These are phyloP conservation scores for Adiantum capillusveneris DNA, from an alignment of 75 land plant genomes.

Conservation along the genomic window DNA sequence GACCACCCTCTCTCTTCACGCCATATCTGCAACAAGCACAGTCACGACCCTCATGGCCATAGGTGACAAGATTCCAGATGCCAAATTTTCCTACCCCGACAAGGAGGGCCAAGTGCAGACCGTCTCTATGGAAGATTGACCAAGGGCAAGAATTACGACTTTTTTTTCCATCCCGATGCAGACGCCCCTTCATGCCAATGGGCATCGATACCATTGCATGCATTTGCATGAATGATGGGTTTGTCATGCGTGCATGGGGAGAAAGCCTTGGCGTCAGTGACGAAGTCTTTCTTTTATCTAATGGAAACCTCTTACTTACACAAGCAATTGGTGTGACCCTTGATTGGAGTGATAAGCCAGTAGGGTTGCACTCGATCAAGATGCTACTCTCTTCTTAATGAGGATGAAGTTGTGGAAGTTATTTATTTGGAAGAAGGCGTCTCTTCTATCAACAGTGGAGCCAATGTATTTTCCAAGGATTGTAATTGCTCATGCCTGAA, in stretches of 20 bases:
- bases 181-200: too few species aligned
- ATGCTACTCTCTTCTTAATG: conserved; percentile 60
- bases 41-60: too few species aligned
- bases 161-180: too few species aligned
- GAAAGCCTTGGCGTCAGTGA: conserved; percentile 48
- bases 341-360: conserved; percentile 66
- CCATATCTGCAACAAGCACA: too few species aligned
- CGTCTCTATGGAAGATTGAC: too few species aligned
- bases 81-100: too few species aligned
- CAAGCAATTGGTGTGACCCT: conserved; percentile 58
- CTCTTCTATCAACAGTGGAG: conserved; percentile 58
- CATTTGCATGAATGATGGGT: conserved; percentile 83
- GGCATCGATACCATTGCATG: conserved; percentile 84
- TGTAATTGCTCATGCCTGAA: conserved; percentile 43
- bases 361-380: conserved; percentile 61
- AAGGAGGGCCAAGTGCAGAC: too few species aligned
- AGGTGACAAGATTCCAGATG: too few species aligned
- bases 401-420: conserved; percentile 78
- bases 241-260: conserved; percentile 87
- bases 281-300: conserved; percentile 63
- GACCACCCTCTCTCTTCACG: too few species aligned
- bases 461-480: conserved; percentile 64
- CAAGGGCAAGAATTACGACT: too few species aligned
- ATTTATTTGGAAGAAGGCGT: conserved; percentile 84
- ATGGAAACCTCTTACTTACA: conserved; percentile 68